Evolutionary conservation across 352 stramenopile species (phyloP).

Genomic region (Globisporangium megalacanthum): DNA sequence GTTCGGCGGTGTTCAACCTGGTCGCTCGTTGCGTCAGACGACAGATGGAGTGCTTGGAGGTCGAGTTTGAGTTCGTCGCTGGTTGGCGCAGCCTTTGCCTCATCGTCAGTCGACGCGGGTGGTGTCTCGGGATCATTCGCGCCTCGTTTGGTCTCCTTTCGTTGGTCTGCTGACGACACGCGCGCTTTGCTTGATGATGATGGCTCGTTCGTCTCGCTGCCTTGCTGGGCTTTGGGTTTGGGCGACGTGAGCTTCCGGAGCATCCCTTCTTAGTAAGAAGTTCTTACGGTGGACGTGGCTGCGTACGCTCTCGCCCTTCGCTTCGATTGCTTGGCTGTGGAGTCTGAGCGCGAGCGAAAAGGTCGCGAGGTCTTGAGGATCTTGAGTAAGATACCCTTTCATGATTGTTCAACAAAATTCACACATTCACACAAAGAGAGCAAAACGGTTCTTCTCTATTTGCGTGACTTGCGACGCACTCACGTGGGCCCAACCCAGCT

Average conservation of each 20-base stretch:
- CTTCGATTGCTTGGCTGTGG: too few relatives aligned
- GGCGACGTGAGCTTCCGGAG: constrained; percentile 50
- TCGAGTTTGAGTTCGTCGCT: constrained; percentile 4
- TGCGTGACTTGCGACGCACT: too few relatives aligned
- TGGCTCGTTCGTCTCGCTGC: not conserved
- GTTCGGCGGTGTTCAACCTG: constrained; percentile 3
- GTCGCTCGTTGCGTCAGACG: not conserved
- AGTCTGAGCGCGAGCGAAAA: not conserved
- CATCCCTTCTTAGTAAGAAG: constrained; percentile 20
- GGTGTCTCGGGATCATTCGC: too few relatives aligned
- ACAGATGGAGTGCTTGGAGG: not conserved
- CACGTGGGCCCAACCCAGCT: too few relatives aligned
- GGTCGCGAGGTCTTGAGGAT: not conserved
- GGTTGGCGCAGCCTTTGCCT: not conserved
- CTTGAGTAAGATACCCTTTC: too few relatives aligned
- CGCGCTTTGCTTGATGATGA: not conserved
- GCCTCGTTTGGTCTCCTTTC: not conserved
- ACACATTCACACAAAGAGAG: too few relatives aligned
- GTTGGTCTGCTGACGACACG: not conserved
- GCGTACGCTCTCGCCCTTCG: not conserved
- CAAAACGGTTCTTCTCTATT: too few relatives aligned
- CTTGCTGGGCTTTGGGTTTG: constrained; percentile 7
- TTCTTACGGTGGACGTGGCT: too few relatives aligned
- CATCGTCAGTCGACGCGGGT: not conserved
- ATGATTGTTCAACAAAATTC: too few relatives aligned